Evolutionary conservation across 257 asterid genomes (phyloP).

Genomic region (Mentha longifolia): DNA sequence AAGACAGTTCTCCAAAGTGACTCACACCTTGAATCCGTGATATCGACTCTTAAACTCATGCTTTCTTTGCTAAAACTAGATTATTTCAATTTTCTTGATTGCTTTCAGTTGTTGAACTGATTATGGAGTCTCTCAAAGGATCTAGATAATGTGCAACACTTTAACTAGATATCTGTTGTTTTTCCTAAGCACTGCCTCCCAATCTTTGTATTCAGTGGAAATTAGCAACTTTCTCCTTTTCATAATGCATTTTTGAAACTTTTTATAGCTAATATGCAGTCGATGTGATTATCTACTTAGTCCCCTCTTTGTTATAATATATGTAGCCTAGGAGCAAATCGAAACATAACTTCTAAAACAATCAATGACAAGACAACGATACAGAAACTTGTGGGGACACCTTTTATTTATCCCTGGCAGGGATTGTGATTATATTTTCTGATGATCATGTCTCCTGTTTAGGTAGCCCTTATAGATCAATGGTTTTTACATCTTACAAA

Average conservation of each 20-base stretch:
- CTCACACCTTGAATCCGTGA: background rate
- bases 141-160: slow-evolving; percentile 3
- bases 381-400: slow-evolving; percentile 2
- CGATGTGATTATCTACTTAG: background rate
- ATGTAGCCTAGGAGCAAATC: slow-evolving; percentile 1
- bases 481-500: slow-evolving; percentile 75
- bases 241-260: background rate
- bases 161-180: background rate
- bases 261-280: background rate
- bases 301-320: background rate
- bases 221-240: background rate
- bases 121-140: background rate
- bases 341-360: background rate
- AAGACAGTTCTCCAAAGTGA: background rate
- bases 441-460: slow-evolving; percentile 30
- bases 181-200: background rate
- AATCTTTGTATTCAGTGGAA: slow-evolving; percentile 4
- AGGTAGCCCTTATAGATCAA: slow-evolving; percentile 85
- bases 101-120: slow-evolving; percentile 29
- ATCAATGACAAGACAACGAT: slow-evolving; percentile 17
- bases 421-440: slow-evolving; percentile 11
- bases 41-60: slow-evolving; percentile 17
- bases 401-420: background rate
- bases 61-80: slow-evolving; percentile 4
- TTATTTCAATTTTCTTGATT: slow-evolving; percentile 7